These are phyloP conservation scores for Auriscalpium microsporum DNA, from an alignment of 768 basidiomycete species.

Conservation along the genomic window DNA sequence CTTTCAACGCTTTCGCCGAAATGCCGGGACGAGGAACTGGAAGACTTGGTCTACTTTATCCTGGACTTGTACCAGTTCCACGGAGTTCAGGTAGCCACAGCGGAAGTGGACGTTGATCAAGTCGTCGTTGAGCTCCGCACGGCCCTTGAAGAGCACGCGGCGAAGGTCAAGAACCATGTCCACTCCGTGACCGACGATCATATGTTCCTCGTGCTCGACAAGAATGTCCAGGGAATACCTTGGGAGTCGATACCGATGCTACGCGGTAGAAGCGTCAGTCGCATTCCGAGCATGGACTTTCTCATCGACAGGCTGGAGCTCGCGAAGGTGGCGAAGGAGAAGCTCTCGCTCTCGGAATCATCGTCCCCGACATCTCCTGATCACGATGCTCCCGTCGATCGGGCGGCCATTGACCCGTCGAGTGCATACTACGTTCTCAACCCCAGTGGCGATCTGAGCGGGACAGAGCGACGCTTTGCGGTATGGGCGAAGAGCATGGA, in stretches of 20 bases:
- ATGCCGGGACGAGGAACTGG: constrained; percentile 88
- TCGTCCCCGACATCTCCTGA: constrained; percentile 7
- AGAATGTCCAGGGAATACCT: constrained; percentile 79
- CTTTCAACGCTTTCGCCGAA: constrained; percentile 77
- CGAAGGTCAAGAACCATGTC: constrained; percentile 25
- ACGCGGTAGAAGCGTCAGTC: constrained; percentile 77
- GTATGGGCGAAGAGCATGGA: constrained; percentile 73
- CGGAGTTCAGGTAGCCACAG: constrained; percentile 78
- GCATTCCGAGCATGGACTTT: constrained; percentile 88
- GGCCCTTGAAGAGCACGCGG: constrained; percentile 65
- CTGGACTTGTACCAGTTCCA: constrained; percentile 92
- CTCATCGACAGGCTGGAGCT: constrained; percentile 73
- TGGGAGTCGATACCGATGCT: constrained; percentile 94
- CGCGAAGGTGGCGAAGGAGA: constrained; percentile 33
- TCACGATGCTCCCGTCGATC: constrained; percentile 27
- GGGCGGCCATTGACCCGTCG: constrained; percentile 50
- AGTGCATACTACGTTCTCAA: constrained; percentile 84
- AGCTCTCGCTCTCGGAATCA: constrained; percentile 5
- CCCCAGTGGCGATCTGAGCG: constrained; percentile 81
- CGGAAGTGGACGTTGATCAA: constrained; percentile 88
- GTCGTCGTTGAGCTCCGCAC: constrained; percentile 78
- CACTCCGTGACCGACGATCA: constrained; percentile 48
- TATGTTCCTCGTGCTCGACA: constrained; percentile 83
- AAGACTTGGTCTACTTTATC: constrained; percentile 90
- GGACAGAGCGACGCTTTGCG: constrained; percentile 76